Conservation (phyloP, 768 basidiomycete species). For the Phaffia australis region DNA sequence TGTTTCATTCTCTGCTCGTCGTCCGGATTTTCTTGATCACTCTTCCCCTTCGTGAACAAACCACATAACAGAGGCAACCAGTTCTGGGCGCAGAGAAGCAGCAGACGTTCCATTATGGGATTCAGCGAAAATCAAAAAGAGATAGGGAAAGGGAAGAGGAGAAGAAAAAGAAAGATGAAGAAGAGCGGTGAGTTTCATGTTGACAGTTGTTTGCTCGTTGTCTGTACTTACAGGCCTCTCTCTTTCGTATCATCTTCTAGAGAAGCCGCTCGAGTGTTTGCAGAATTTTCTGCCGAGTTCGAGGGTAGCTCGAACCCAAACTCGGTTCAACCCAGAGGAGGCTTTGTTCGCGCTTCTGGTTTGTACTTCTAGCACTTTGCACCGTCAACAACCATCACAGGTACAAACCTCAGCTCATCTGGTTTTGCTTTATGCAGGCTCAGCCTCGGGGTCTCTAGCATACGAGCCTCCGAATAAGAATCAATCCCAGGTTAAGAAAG, state of each 20-base stretch:
- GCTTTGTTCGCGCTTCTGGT: constrained; percentile 38
- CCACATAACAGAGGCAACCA: not conserved
- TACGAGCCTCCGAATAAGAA: constrained; percentile 1
- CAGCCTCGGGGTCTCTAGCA: not conserved
- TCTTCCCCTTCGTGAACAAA: not conserved
- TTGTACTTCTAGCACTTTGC: constrained; percentile 25
- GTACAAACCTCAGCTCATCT: not conserved
- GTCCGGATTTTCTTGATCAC: too few species aligned
- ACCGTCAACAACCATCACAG: constrained; percentile 1
- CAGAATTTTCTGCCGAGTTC: constrained; percentile 37
- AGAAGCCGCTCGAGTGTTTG: constrained; percentile 34
- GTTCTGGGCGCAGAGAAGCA: constrained; percentile 66
- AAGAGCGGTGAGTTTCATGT: constrained; percentile 31
- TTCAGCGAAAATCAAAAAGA: constrained; percentile 71
- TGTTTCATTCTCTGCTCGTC: too few species aligned
- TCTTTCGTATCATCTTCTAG: not conserved
- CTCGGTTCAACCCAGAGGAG: constrained; percentile 28
- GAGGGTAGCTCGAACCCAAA: constrained; percentile 26
- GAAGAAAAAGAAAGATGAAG: constrained; percentile 62
- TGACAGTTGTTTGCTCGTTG: constrained; percentile 18
- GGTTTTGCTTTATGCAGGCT: constrained; percentile 13
- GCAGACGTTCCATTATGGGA: constrained; percentile 72
- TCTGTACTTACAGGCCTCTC: not conserved
- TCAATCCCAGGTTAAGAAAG: too few species aligned
- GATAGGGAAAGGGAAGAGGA: constrained; percentile 90